Evolutionary conservation across 2,329 filamentous ascomycete genomes (phyloP).

Genomic region (Cucurbitaria berberidis): DNA sequence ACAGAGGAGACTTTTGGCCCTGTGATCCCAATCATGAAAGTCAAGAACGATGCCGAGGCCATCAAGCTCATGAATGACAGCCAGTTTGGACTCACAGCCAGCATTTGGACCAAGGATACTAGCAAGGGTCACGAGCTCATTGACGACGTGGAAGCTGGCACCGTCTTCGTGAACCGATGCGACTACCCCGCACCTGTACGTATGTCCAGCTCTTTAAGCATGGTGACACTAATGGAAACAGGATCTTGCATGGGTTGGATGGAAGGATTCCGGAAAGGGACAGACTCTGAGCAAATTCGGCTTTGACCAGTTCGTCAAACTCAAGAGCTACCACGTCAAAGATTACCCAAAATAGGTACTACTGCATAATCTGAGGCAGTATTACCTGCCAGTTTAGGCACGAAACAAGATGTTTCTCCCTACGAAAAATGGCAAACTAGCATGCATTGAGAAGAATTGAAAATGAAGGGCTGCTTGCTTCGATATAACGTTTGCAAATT

Average conservation of each 20-base stretch:
- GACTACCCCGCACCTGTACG: constrained; percentile 90
- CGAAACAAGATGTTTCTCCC: constrained; percentile 23
- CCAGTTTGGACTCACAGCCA: constrained; percentile 92
- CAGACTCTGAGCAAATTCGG: constrained; percentile 88
- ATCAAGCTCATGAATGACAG: constrained; percentile 90
- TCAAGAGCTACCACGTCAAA: constrained; percentile 96
- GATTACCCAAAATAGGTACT: constrained; percentile 66
- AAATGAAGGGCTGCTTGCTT: neutral
- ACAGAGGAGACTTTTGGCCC: constrained; percentile 94
- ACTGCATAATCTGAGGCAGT: constrained; percentile 15
- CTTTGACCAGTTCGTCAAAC: constrained; percentile 93
- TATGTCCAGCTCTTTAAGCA: constrained; percentile 27
- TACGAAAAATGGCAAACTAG: constrained; percentile 3
- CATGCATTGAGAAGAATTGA: neutral
- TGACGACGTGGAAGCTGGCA: constrained; percentile 86
- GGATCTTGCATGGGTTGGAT: constrained; percentile 96
- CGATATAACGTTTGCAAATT: neutral
- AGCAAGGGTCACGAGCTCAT: constrained; percentile 75
- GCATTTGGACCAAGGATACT: constrained; percentile 93
- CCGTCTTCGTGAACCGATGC: constrained; percentile 93
- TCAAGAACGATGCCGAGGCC: constrained; percentile 80
- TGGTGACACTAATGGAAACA: constrained; percentile 46
- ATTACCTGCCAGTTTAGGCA: constrained; percentile 12
- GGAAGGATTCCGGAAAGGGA: constrained; percentile 95
- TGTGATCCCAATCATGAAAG: constrained; percentile 88